A percentile compares a stretch with the other conserved stretches of the same genome.
Conservation (phyloP, 768 basidiomycete genomes). For the Suillus paluster region DNA sequence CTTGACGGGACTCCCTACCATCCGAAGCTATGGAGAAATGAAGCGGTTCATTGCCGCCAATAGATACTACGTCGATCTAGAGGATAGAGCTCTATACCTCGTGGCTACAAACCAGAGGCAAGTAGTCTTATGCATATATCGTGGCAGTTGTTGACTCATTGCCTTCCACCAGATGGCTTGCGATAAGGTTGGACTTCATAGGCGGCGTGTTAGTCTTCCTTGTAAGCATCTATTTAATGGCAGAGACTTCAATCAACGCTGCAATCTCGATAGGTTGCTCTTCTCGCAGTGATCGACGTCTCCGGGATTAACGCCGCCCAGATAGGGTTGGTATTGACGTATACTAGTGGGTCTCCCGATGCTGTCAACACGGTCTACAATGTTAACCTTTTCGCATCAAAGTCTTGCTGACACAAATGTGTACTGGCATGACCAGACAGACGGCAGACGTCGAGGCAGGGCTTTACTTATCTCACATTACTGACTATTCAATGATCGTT, state of each 20-base stretch:
- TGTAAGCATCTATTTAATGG: slow-evolving; percentile 33
- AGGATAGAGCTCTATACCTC: slow-evolving; percentile 71
- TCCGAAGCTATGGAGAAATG: slow-evolving; percentile 72
- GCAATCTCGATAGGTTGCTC: slow-evolving; percentile 51
- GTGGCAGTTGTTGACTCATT: background rate
- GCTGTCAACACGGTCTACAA: background rate
- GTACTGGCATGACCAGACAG: slow-evolving; percentile 57
- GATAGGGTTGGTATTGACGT: slow-evolving; percentile 76
- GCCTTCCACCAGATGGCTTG: slow-evolving; percentile 56
- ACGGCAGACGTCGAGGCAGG: slow-evolving; percentile 67
- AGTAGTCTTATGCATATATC: slow-evolving; percentile 5
- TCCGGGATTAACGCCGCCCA: slow-evolving; percentile 65
- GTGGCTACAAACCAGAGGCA: slow-evolving; percentile 70
- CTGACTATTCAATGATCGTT: background rate
- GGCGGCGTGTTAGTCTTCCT: slow-evolving; percentile 63
- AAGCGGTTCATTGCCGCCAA: slow-evolving; percentile 68
- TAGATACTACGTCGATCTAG: slow-evolving; percentile 68
- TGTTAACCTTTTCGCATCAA: slow-evolving; percentile 7
- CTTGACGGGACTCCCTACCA: slow-evolving; percentile 69
- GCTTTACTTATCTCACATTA: background rate
- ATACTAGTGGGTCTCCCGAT: slow-evolving; percentile 46
- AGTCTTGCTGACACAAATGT: slow-evolving; percentile 58
- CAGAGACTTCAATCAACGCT: background rate
- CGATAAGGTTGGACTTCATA: slow-evolving; percentile 70
- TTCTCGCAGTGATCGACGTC: slow-evolving; percentile 63